These are phyloP conservation scores for Fusarium falciforme DNA, from an alignment of 2,329 filamentous ascomycete species.

Conservation along the genomic window DNA sequence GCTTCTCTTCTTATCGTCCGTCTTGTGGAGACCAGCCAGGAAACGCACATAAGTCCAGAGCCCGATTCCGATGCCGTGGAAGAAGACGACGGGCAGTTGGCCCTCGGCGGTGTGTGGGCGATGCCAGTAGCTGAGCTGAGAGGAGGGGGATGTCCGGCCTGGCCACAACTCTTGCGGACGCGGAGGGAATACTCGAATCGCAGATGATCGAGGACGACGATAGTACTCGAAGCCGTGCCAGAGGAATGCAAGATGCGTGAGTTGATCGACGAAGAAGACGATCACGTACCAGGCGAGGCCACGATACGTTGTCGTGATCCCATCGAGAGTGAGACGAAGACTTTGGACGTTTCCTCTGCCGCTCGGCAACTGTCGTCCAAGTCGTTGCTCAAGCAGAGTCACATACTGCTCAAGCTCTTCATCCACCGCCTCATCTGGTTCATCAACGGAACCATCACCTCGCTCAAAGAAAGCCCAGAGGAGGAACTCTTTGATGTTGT, in stretches of 20 bases:
- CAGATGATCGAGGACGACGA: constrained; percentile 47
- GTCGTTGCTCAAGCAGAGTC: constrained; percentile 62
- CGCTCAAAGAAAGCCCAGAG: constrained; percentile 75
- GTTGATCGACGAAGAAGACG: constrained; percentile 65
- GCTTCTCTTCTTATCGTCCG: constrained; percentile 49
- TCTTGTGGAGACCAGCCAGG: constrained; percentile 60
- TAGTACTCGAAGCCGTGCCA: constrained; percentile 65
- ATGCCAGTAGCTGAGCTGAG: constrained; percentile 72
- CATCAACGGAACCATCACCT: constrained; percentile 39
- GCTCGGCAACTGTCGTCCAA: constrained; percentile 61
- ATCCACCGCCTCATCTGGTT: constrained; percentile 48
- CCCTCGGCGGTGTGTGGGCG: constrained; percentile 64
- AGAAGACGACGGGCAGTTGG: constrained; percentile 71
- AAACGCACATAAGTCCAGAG: constrained; percentile 72
- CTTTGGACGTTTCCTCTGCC: constrained; percentile 68
- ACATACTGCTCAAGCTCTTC: constrained; percentile 61
- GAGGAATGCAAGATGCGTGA: constrained; percentile 57
- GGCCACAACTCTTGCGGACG: constrained; percentile 63
- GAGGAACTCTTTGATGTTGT: constrained; percentile 76
- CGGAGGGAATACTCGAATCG: constrained; percentile 65
- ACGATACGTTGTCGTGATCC: constrained; percentile 69
- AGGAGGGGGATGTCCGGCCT: constrained; percentile 58
- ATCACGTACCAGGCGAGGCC: constrained; percentile 73
- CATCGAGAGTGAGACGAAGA: constrained; percentile 74
- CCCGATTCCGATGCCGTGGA: constrained; percentile 78